Evolutionary conservation across 2,329 filamentous ascomycete genomes (phyloP).

Genomic region (Ophiostoma ips): DNA sequence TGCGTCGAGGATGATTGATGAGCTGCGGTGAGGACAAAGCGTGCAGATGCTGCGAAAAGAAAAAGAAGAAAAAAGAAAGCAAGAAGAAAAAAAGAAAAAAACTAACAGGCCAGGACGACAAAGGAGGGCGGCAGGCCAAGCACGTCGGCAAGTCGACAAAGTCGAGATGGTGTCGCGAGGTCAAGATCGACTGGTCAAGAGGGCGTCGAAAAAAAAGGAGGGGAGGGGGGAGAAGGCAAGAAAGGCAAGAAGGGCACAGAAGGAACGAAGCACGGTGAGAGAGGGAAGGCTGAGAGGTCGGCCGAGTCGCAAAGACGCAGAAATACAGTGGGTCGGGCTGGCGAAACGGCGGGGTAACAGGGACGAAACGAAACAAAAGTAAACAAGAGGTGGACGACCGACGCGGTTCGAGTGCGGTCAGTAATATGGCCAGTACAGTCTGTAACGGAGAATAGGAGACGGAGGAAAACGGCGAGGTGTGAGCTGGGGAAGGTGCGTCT

Average conservation of each 20-base stretch:
- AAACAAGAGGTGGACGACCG: background rate
- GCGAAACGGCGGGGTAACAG: constrained; percentile 2
- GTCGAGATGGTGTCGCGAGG: too few species aligned
- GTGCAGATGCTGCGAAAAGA: too few species aligned
- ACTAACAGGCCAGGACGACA: too few species aligned
- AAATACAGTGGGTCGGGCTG: constrained; percentile 1
- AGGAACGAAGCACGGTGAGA: background rate
- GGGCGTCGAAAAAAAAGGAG: too few species aligned
- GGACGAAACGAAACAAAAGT: background rate
- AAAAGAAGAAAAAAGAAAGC: too few species aligned
- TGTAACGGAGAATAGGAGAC: background rate
- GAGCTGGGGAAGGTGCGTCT: background rate
- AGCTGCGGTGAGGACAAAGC: too few species aligned
- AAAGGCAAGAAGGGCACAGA: background rate
- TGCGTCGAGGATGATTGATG: too few species aligned
- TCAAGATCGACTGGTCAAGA: too few species aligned
- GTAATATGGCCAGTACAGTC: background rate
- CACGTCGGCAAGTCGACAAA: too few species aligned
- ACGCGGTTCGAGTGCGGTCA: background rate
- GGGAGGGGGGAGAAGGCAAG: too few species aligned
- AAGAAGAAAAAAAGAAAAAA: too few species aligned
- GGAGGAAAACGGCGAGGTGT: background rate
- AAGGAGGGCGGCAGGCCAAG: too few species aligned
- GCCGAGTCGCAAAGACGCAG: background rate
- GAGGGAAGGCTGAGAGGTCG: background rate